A percentile compares a stretch with the other conserved stretches of the same genome.
Evolutionary conservation across 2,329 filamentous ascomycete genomes (phyloP).

Genomic region (Fusarium sp.): DNA sequence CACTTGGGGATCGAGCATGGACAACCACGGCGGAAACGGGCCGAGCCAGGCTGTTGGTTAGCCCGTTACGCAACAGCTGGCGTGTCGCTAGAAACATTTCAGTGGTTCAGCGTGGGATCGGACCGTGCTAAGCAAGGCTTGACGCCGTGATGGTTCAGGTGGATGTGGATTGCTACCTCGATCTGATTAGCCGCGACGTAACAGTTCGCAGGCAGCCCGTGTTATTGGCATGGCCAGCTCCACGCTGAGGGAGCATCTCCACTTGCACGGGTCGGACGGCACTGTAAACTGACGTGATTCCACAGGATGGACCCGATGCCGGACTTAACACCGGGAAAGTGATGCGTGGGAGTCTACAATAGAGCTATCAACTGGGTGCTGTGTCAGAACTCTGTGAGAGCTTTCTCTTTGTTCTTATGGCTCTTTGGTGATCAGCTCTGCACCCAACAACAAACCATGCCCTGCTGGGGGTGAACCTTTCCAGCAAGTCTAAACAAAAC

Average conservation of each 20-base stretch:
- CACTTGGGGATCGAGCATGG: not conserved
- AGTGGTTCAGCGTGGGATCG: conserved; percentile 17
- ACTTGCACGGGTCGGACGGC: conserved; percentile 7
- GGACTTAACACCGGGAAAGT: no score
- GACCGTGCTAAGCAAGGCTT: not conserved
- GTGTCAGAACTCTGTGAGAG: no score
- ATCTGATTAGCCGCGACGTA: not conserved
- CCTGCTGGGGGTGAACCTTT: no score
- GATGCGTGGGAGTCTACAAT: no score
- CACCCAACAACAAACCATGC: no score
- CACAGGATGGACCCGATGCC: not conserved
- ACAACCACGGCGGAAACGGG: conserved; percentile 7
- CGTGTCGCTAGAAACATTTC: not conserved
- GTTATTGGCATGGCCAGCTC: conserved; percentile 2
- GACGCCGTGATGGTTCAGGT: not conserved
- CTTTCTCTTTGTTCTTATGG: no score
- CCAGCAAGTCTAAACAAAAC: no score
- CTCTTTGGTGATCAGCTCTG: no score
- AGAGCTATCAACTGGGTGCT: no score
- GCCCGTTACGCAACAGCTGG: conserved; percentile 22
- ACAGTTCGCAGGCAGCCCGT: not conserved
- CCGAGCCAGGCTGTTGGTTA: conserved; percentile 9
- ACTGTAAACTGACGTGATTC: conserved; percentile 1
- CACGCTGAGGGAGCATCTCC: conserved; percentile 1
- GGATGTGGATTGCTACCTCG: not conserved